Evolutionary conservation across 2,329 filamentous ascomycete genomes (phyloP), one percentile per base, ranked within the genome.

Genomic region (Colletotrichum costaricense): DNA sequence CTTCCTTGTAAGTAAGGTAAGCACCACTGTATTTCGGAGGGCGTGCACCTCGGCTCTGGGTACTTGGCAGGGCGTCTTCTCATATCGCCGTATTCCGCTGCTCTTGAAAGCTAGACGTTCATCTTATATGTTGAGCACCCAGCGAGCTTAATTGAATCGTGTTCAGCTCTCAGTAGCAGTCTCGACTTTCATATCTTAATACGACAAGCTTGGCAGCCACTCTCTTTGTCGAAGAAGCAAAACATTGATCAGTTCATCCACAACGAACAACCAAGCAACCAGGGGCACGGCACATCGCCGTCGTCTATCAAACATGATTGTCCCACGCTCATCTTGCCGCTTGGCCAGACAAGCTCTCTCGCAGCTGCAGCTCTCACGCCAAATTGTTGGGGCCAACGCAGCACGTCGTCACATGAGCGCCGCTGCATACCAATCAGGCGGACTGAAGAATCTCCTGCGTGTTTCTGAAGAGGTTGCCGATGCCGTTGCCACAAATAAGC

Each of bases 391-490:
- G 22, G n/a, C 22, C n/a, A 42, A 71, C 5, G 5, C 56, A n/a
- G 28, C 52, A n/a, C 54, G 57, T 24, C 68, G 72, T 30, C 55
- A 68, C 26, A 74, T 74, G 68, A 74, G 72, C 30, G 69, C 72
- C 57, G 67, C 63, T 26, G 63, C 72, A 8, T 72, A 72, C 16
- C 72, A 66, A 57, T 60, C 75, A 56, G 73, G 74, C n/a, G 79
- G 80, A 14, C 76, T 87, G 38, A 80, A 80, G 71, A 77, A 81
- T 54, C 77, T 95, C 73, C 88, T 97, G 69, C 89, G 87, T 66
- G 87, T 98, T 55, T 95, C 94, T 1, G 93, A 96, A 63, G 96
- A 98, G 82, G 93, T 99, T 14, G 86, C 88, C 65, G 91, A 95
- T 80, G 96, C 95, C 52, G 82, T 98, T 60, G 87, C 90, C 55